A percentile compares a stretch with the other conserved stretches of the same genome.
Evolutionary conservation across 768 basidiomycete genomes (phyloP).

Genomic region (Mycena polygramma): DNA sequence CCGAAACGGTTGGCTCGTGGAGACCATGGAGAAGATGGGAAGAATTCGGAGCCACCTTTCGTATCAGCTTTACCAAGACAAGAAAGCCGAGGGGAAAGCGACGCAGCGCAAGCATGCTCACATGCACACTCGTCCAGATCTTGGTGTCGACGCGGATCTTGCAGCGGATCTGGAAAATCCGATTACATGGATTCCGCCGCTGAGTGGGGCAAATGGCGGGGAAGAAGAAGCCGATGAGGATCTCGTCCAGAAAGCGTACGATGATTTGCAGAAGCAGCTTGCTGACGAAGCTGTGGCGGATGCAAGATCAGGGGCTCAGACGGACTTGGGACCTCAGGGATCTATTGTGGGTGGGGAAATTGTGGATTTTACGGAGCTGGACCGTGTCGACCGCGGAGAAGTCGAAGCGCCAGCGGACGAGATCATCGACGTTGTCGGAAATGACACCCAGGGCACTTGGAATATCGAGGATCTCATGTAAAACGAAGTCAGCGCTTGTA

Average conservation of each 20-base stretch:
- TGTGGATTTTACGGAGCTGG: not conserved
- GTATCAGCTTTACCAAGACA: not conserved
- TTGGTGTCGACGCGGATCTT: conserved; percentile 7
- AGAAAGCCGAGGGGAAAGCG: not conserved
- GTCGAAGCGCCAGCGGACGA: not conserved
- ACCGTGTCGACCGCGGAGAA: conserved; percentile 6
- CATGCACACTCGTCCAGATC: not conserved
- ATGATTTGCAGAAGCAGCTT: not conserved
- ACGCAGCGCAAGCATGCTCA: not conserved
- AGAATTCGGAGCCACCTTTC: not conserved
- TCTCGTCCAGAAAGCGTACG: conserved; percentile 8
- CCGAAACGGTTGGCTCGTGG: not conserved
- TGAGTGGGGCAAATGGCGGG: no score
- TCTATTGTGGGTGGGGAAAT: not conserved
- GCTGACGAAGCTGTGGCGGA: not conserved
- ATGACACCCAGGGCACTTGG: no score
- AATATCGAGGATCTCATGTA: no score
- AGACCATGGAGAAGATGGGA: not conserved
- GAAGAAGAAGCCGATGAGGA: not conserved
- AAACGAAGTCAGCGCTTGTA: not conserved
- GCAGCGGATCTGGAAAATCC: conserved; percentile 3
- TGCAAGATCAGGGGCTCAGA: not conserved
- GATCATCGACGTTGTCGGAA: not conserved
- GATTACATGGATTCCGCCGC: conserved; percentile 12
- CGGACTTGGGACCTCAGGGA: not conserved